Percentiles rank a stretch among this genome's conserved stretches.
These are phyloP conservation scores for Russula sp. DNA, from an alignment of 768 basidiomycete species.

Conservation along the genomic window DNA sequence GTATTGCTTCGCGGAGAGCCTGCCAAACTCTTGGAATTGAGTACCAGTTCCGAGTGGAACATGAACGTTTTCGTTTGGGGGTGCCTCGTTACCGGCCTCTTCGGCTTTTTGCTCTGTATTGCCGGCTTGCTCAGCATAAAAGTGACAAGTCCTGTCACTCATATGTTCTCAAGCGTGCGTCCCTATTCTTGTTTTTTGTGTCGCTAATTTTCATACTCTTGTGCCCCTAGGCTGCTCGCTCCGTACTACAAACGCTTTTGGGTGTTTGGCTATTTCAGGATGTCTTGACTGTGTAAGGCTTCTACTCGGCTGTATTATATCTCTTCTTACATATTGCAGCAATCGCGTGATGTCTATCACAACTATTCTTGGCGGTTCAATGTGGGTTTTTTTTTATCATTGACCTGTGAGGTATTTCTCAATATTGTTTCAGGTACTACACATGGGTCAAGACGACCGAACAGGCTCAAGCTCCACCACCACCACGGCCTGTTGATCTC, in stretches of 20 bases:
- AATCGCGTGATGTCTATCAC: constrained; percentile 32
- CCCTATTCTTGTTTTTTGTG: not conserved
- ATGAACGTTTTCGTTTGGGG: constrained; percentile 54
- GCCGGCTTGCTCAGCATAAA: constrained; percentile 77
- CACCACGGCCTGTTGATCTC: constrained; percentile 32
- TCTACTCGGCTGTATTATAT: not conserved
- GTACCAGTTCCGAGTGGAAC: constrained; percentile 40
- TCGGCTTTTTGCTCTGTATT: constrained; percentile 74
- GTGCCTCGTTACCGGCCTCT: constrained; percentile 60
- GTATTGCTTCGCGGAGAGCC: constrained; percentile 52
- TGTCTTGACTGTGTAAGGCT: constrained; percentile 58
- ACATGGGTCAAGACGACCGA: constrained; percentile 46
- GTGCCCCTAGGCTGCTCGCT: constrained; percentile 55
- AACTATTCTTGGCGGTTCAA: constrained; percentile 60
- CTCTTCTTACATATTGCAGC: constrained; percentile 6
- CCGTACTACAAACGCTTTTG: constrained; percentile 76
- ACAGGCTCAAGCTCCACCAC: constrained; percentile 22
- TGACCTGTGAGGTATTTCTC: not conserved
- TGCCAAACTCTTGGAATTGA: constrained; percentile 34
- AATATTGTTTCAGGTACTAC: constrained; percentile 38
- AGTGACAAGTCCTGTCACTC: constrained; percentile 75
- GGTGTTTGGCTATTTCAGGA: constrained; percentile 75
- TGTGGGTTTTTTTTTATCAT: constrained; percentile 36
- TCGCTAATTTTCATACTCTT: not conserved
- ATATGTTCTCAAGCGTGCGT: constrained; percentile 77